A percentile compares a stretch with the other conserved stretches of the same genome.
Conservation (phyloP, 495 filamentous ascomycete genomes). For the Aspergillus bertholletiae region DNA sequence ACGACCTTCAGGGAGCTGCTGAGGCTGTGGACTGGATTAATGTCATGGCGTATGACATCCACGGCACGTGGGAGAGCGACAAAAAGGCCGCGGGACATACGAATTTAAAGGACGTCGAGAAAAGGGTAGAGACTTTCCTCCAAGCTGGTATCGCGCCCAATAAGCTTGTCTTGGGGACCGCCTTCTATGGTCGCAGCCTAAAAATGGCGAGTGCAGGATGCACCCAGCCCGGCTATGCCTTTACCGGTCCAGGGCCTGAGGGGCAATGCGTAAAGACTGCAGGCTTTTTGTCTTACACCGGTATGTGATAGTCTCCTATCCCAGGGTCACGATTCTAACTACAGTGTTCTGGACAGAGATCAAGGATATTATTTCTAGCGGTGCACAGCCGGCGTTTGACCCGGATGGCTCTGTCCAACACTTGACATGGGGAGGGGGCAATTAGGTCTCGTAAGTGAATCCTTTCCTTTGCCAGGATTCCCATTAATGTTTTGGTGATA, state of each 20-base stretch:
- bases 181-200: background rate
- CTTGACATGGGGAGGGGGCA: background rate
- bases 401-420: background rate
- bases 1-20: background rate
- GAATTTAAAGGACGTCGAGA: background rate
- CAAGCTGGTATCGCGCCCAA: background rate
- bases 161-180: background rate
- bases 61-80: background rate
- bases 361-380: background rate
- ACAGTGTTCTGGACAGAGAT: background rate
- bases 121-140: background rate
- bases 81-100: background rate
- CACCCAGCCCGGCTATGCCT: background rate
- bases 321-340: background rate
- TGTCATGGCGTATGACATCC: background rate
- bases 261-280: background rate
- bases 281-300: background rate
- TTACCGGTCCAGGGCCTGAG: background rate
- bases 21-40: background rate
- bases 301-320: background rate
- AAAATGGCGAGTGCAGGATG: background rate
- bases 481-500: background rate
- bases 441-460: background rate
- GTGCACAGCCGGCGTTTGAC: background rate
- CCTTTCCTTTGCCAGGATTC: background rate